Conservation (phyloP, 441 rosid genomes). For the Arabidopsis hybrid region DNA sequence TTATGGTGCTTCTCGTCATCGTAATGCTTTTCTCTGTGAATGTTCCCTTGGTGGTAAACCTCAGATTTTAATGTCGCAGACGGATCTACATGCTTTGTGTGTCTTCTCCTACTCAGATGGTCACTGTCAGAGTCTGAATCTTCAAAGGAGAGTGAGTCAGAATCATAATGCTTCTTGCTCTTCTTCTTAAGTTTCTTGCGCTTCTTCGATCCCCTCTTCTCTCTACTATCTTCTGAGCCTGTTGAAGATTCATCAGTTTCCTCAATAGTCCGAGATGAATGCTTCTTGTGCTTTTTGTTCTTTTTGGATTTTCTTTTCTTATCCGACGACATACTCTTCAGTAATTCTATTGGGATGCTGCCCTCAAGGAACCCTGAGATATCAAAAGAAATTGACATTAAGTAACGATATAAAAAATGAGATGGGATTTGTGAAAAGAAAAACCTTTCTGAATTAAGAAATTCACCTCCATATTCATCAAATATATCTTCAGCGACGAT, state of each 20-base stretch:
- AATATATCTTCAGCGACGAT: conserved; percentile 96
- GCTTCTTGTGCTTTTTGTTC: conserved; percentile 56
- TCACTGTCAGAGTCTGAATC: conserved; percentile 45
- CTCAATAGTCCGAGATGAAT: conserved; percentile 52
- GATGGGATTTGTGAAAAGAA: conserved; percentile 3
- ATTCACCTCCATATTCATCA: conserved; percentile 92
- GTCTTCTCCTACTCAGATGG: conserved; percentile 44
- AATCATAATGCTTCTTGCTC: conserved; percentile 49
- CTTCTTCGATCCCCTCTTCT: conserved; percentile 48
- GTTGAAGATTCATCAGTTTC: conserved; percentile 52
- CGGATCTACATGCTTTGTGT: conserved; percentile 43
- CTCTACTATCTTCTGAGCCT: conserved; percentile 49
- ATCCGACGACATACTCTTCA: conserved; percentile 56
- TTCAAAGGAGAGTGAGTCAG: conserved; percentile 51
- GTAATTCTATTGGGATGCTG: conserved; percentile 68
- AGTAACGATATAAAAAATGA: conserved; percentile 6
- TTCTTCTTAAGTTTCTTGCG: conserved; percentile 46
- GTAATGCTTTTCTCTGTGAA: conserved; percentile 45
- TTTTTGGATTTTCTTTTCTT: conserved; percentile 55
- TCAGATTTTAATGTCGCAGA: conserved; percentile 39
- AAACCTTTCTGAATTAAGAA: neutral
- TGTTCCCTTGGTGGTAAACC: conserved; percentile 34
- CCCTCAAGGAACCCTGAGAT: conserved; percentile 81
- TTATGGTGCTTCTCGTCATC: conserved; percentile 36
- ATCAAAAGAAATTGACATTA: conserved; percentile 3